Base-by-base conservation (phyloP, 495 filamentous ascomycete genomes). In the Tuber brumale region DNA sequence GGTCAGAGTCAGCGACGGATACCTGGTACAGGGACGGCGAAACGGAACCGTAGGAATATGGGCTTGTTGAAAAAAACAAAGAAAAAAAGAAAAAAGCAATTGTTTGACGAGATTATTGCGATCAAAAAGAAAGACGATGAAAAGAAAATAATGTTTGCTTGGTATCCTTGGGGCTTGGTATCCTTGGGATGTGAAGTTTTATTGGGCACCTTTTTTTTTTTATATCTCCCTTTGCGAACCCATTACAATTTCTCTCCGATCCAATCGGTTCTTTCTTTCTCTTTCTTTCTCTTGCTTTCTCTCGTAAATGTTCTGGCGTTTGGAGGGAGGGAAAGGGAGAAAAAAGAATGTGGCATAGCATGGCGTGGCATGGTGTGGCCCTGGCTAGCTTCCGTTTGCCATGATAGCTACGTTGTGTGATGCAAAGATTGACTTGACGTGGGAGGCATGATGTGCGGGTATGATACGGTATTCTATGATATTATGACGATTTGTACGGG, bases 1-100 rank as follows among this genome's bases (percentile, higher is more conserved):
- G 61, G 96, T 98, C 42, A 89, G 94, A 71, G 90, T 98, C 73
- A 93, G 94, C 85, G 95, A 99, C 82, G 96, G 95, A 14, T 99
- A 97, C 85, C 87, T 97, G 76, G 89, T 95, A 35, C 96, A 97
- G 84, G 95, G 95, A 39, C 89, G 96, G 69, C 90, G 89, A 77
- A 92, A 98, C 83, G 95, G 95, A 71, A 86, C 93, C 73, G 90
- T 98, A 35, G 95, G 93, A 31, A 92, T 96, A 66, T 98, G 95
- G 96, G 92, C 92, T 21, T 97, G 93, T 83, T 97, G 86, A 80
- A 35, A 37, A 19, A 19, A 21, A 42, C 44, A 73, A 73, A 44
- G 2, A 16, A 45, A 45, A 7, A 10, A 23, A 61, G 14, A 31
- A 18, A 1, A 61, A 35, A 66, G 35, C 14, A 66, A 66, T 66